Base-by-base conservation (phyloP, 345 rosid species). In the Zanthoxylum bungeanum region DNA sequence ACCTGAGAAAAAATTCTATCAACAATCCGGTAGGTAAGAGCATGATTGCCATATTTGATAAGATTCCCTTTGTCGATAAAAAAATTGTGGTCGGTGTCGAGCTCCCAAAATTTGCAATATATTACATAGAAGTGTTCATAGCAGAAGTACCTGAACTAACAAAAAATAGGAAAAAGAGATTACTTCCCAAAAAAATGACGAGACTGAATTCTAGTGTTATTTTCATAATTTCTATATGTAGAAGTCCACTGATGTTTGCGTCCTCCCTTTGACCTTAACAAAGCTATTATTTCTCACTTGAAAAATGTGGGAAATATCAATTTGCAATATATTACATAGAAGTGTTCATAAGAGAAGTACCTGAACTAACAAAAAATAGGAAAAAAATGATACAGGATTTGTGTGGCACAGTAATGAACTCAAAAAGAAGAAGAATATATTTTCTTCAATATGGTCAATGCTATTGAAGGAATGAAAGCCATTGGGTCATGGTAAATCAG, bases 31-130 rank as follows among this genome's bases (percentile, higher is more conserved):
- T 89, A 93, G 73, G 98, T 93, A 76, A 93, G 97, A 28, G 97
- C 98, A 83, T 91, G 97, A 79, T 91, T 93, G 72, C 98, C 94
- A 82, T 91, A 91, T 87, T 89, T 84, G 80, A 93, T 87, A 59
- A 93, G 97, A 84, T 93, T 93, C 83, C 91, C 98, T 79, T 91
- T 89, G 84, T 93, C 94, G 19, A 91, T 93, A 77, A 90, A 84
- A 81, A 93, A 93, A 87, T 93, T 97, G 71, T 93, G 97, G 78
- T 93, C 97, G n/a, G 86, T 85, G 78, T 93, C 98, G 71, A 93
- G 87, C 89, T 93, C 98, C 98, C 98, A 93, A 72, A 91, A 93
- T 79, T 91, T 91, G 93, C 98, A 91, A 85, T 93, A 93, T 81
- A 93, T 91, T 65, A 93, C 97, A 66, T 93, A 93, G 74, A 93